Conservation (phyloP, 306 rosid species). For the Prosopis cineraria region DNA sequence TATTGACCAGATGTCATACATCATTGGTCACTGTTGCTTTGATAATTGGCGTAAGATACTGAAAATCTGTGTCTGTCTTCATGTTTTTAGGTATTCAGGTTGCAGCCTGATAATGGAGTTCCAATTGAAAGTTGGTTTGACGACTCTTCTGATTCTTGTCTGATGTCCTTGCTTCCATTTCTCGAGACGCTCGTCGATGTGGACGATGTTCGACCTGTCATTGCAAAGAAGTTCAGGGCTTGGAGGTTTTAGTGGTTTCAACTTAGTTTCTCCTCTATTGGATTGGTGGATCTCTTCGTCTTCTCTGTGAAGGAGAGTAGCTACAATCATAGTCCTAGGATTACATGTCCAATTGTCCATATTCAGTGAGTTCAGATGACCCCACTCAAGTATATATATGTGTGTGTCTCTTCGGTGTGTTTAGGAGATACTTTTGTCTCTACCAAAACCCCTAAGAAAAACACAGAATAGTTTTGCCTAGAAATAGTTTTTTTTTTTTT, state of each 20-base stretch:
- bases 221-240: not conserved
- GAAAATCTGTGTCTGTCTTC: constrained; percentile 31
- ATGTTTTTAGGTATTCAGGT: constrained; percentile 59
- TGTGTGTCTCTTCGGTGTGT: too few species aligned
- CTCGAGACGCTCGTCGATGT: not conserved
- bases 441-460: too few species aligned
- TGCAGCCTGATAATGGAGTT: constrained; percentile 17
- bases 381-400: not conserved
- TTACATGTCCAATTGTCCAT: constrained; percentile 5
- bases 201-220: constrained; percentile 11
- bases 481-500: not conserved
- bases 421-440: too few species aligned
- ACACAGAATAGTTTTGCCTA: not conserved
- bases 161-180: not conserved
- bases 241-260: not conserved
- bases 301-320: not conserved
- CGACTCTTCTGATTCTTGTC: not conserved
- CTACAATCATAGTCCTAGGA: constrained; percentile 5
- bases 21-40: constrained; percentile 9
- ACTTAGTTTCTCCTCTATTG: not conserved
- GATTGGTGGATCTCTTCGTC: not conserved
- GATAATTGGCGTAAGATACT: constrained; percentile 8
- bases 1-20: not conserved
- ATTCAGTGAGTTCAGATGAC: not conserved
- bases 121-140: constrained; percentile 9